Percentiles rank a stretch among this genome's conserved stretches.
These are phyloP conservation scores for Phaeosphaeriaceae sp. DNA, from an alignment of 2,329 filamentous ascomycete genomes.

Conservation along the genomic window DNA sequence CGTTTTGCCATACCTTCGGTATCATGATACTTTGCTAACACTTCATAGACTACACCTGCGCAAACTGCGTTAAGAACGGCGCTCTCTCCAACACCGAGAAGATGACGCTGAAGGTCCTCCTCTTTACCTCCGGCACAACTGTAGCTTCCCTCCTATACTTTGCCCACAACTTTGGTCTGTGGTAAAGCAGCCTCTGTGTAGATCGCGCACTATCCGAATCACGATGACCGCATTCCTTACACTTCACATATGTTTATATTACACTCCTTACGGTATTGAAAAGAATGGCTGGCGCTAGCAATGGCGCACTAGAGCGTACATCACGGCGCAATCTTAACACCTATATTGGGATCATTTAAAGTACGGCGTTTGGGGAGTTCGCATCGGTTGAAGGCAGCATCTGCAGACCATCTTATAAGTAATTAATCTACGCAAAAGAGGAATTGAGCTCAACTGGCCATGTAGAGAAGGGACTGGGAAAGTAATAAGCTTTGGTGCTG, in stretches of 20 bases:
- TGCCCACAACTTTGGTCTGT: conserved; percentile 53
- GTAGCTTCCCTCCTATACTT: conserved; percentile 64
- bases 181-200: conserved; percentile 22
- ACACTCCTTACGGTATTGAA: conserved; percentile 25
- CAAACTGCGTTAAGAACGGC: conserved; percentile 57
- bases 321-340: conserved; percentile 12
- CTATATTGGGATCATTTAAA: conserved; percentile 8
- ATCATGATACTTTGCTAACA: conserved; percentile 10
- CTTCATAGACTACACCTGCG: conserved; percentile 58
- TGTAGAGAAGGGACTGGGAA: conserved; percentile 2
- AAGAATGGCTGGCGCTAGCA: conserved; percentile 20
- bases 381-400: not conserved
- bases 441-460: not conserved
- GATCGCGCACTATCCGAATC: not conserved
- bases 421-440: conserved; percentile 8
- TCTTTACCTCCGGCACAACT: conserved; percentile 63
- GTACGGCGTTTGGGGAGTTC: conserved; percentile 20
- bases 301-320: conserved; percentile 15
- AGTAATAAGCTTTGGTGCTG: conserved; percentile 10
- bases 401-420: conserved; percentile 15
- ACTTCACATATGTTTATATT: conserved; percentile 29
- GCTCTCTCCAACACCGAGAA: conserved; percentile 61
- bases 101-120: conserved; percentile 61
- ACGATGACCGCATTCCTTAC: conserved; percentile 26
- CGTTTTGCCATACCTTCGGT: conserved; percentile 22